phyloP scores from a whole-genome alignment of 305 asterid species.

The Fraxinus ornus region DNA sequence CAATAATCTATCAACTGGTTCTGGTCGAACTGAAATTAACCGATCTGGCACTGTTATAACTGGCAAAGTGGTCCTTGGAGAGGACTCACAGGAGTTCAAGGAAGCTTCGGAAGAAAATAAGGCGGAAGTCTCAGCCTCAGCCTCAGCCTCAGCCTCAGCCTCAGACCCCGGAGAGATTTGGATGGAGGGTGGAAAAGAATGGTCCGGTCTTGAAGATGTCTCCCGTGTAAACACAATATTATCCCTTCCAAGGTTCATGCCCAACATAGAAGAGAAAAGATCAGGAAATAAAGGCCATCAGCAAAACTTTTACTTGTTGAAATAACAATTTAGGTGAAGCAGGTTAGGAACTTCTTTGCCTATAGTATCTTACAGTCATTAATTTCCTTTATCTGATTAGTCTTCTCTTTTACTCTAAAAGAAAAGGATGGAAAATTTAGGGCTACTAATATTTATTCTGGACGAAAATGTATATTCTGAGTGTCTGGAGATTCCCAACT shows the following conservation, averaged over 20 bases:
- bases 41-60: not conserved
- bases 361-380: not conserved
- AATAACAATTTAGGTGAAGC: not conserved
- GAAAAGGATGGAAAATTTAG: not conserved
- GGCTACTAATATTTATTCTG: not conserved
- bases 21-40: not conserved
- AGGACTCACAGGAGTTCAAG: not conserved
- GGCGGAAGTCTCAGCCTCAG: not conserved
- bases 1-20: not conserved
- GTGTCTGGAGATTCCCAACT: not conserved
- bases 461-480: not conserved
- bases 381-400: not conserved
- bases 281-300: not conserved
- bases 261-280: not conserved
- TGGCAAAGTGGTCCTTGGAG: not conserved
- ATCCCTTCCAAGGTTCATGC: not conserved
- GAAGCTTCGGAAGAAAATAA: not conserved
- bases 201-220: not conserved
- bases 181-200: not conserved
- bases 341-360: not conserved
- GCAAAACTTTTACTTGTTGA: not conserved
- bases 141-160: not conserved
- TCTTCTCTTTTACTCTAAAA: not conserved
- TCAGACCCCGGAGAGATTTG: not conserved
- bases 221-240: not conserved